Evolutionary conservation across 805 yeast species (phyloP).

Genomic region (Suhomyces pyralidae): DNA sequence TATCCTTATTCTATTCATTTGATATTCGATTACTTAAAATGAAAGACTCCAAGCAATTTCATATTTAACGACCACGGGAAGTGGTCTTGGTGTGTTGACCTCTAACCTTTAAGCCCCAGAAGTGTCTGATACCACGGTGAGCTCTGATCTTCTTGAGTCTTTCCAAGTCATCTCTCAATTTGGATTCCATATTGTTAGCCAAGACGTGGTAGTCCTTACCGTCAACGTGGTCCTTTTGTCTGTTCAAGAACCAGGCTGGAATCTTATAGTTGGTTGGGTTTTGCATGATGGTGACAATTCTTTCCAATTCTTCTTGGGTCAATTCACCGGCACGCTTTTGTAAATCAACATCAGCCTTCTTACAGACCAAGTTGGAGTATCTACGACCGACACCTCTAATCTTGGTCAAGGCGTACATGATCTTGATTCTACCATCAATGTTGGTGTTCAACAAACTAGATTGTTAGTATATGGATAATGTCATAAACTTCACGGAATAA

Average conservation of each 20-base stretch:
- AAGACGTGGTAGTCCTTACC: constrained; percentile 99
- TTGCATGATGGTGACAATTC: constrained; percentile 99
- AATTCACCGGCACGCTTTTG: constrained; percentile 99
- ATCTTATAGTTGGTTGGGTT: constrained; percentile 99
- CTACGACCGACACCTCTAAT: constrained; percentile 99
- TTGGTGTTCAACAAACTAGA: constrained; percentile 97
- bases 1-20: constrained; percentile 2
- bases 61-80: constrained; percentile 74
- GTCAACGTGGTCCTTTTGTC: constrained; percentile 97
- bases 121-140: constrained; percentile 99
- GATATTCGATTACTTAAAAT: constrained; percentile 4
- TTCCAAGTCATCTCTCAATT: constrained; percentile 99
- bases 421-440: constrained; percentile 99
- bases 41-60: constrained; percentile 12
- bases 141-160: constrained; percentile 99
- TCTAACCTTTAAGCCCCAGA: constrained; percentile 99
- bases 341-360: constrained; percentile 99
- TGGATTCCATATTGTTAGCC: constrained; percentile 98
- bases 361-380: constrained; percentile 99
- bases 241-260: constrained; percentile 99
- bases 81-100: constrained; percentile 99
- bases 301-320: constrained; percentile 99
- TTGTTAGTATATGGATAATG: constrained; percentile 22
- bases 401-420: constrained; percentile 99
- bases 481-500: neutral